Evolutionary conservation across 108 stramenopile species (phyloP), one percentile per base, ranked within the genome.

Genomic region (Skeletonema menzelii): DNA sequence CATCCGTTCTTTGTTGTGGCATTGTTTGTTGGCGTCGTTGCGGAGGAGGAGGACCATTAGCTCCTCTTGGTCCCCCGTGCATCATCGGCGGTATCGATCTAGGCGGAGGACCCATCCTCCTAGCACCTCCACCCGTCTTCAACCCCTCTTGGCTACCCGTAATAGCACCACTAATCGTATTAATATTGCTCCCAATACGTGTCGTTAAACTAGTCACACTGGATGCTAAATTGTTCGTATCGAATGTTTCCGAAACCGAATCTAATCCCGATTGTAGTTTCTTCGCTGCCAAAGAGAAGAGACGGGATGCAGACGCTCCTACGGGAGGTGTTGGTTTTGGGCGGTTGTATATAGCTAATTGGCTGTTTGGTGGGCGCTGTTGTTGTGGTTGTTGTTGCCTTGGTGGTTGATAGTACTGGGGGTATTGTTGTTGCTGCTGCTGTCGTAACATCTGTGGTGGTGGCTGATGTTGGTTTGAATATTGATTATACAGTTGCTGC

Each of bases 241-340:
- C 80, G 8, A 81, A 47, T 40, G 69, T 59, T 67, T 75, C 73
- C 10, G 80, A 70, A 20, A 81, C 80, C 4, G 69, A 32, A 26
- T 74, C 80, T 12, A 80, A 59, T 19, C 69, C 68, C 56, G 68
- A 69, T 70, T 80, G 80, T 27, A 80, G 35, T 27, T 70, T 80
- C 56, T 68, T 38, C 24, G 34, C 55, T 19, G 80, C 73, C 32
- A 74, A 24, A 19, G 68, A 70, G 26, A 81, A 75, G 7, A 81
- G 37, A 14, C 71, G 61, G 1, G 67, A 73, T 19, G 79, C 79
- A 28, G 77, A 60, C 0, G 71, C 12, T 59, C 59, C 63, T 17
- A 38, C 56, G 11, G 40, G 24, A 12, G 65, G 11, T 49, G 68
- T 37, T 3, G 14, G 67, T 47, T 13, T 28, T 0, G 37, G 65